A percentile compares a stretch with the other conserved stretches of the same genome.
Evolutionary conservation across 2,329 filamentous ascomycete genomes (phyloP).

Genomic region (Penicillium sp.): DNA sequence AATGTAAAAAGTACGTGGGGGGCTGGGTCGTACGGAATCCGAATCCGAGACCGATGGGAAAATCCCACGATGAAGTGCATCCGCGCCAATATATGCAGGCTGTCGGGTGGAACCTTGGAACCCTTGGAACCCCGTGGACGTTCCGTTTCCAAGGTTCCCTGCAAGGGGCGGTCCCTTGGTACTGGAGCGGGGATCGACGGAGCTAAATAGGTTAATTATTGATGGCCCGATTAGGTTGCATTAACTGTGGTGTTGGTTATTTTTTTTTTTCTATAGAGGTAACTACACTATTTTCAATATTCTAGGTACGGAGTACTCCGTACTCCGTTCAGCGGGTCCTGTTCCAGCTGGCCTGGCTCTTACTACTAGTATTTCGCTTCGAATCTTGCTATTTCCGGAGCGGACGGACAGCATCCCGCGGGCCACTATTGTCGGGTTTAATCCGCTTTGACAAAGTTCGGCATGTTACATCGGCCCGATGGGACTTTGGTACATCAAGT

Average conservation of each 20-base stretch:
- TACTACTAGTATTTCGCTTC: not conserved
- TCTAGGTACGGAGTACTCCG: not conserved
- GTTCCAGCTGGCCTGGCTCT: not conserved
- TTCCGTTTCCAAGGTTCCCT: not conserved
- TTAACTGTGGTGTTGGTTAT: not conserved
- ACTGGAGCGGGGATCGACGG: not conserved
- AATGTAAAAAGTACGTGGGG: not conserved
- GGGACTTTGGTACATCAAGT: not conserved
- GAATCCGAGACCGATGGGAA: not conserved
- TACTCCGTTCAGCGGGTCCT: not conserved
- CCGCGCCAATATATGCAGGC: not conserved
- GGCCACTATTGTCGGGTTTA: not conserved
- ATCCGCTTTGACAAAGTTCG: not conserved
- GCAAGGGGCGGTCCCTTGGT: not conserved
- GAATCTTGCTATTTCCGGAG: not conserved
- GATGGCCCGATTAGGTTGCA: not conserved
- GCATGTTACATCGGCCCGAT: not conserved
- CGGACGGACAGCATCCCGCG: not conserved
- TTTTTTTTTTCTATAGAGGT: not conserved
- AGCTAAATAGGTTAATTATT: constrained; percentile 1
- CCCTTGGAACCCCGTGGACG: not conserved
- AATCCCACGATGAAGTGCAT: not conserved
- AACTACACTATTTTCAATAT: too few species aligned
- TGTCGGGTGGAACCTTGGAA: not conserved
- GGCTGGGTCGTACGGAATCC: not conserved